Conservation (phyloP, 768 basidiomycete species). For the Russula vinacea region DNA sequence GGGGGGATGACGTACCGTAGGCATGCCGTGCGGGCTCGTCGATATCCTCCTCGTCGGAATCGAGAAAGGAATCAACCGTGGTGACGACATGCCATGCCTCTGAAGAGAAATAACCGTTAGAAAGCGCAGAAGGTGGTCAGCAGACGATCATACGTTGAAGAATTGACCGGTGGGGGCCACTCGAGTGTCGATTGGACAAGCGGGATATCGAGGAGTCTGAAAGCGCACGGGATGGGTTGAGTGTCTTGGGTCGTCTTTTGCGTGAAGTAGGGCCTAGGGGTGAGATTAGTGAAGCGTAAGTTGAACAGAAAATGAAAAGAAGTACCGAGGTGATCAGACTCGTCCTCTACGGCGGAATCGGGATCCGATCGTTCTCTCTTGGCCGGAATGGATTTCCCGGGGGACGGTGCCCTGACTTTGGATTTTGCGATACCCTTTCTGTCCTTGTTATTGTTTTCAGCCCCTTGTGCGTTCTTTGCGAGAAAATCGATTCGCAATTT, state of each 20-base stretch:
- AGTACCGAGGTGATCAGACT: slow-evolving; percentile 10
- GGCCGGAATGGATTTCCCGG: slow-evolving; percentile 13
- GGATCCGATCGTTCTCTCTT: slow-evolving; percentile 27
- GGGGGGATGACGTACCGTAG: slow-evolving; percentile 48
- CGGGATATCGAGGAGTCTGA: slow-evolving; percentile 40
- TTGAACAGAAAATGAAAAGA: too few species aligned
- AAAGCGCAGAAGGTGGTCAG: slow-evolving; percentile 6
- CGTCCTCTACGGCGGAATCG: slow-evolving; percentile 23
- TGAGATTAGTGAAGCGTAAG: not conserved
- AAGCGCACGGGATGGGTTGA: slow-evolving; percentile 9
- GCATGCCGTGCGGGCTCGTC: slow-evolving; percentile 66
- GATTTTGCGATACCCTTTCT: slow-evolving; percentile 18
- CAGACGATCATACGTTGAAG: slow-evolving; percentile 55
- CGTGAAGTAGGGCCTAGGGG: slow-evolving; percentile 10
- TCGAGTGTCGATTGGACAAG: slow-evolving; percentile 37
- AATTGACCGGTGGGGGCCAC: slow-evolving; percentile 40
- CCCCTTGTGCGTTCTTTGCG: slow-evolving; percentile 32
- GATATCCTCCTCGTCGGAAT: slow-evolving; percentile 68
- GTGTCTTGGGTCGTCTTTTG: not conserved
- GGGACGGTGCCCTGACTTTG: slow-evolving; percentile 13
- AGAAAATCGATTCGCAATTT: slow-evolving; percentile 40
- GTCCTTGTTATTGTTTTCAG: slow-evolving; percentile 26
- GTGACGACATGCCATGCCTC: slow-evolving; percentile 71
- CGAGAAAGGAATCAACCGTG: slow-evolving; percentile 65
- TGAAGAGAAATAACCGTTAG: slow-evolving; percentile 32